Percentiles rank a stretch among this genome's conserved stretches.
phyloP scores from a whole-genome alignment of 1,284 basidiomycete genomes.

The Cryptococcus depauperatus region DNA sequence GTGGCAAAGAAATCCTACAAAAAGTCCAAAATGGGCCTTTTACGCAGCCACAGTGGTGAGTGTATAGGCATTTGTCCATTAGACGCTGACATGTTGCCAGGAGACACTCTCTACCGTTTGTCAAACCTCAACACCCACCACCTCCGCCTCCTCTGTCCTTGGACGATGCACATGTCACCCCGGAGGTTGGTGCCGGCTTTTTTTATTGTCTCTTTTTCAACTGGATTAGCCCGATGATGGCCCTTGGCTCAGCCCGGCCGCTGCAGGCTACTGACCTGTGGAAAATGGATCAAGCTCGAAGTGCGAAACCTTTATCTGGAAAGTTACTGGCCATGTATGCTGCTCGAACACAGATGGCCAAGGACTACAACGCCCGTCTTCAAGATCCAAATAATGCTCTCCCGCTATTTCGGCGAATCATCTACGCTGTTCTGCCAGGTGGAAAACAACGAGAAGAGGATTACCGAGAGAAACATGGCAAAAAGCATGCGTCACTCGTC shows the following conservation, averaged over 20 bases:
- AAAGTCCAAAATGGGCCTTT: constrained; percentile 36
- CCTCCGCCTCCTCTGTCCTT: constrained; percentile 51
- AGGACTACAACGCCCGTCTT: constrained; percentile 62
- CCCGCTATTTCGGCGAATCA: constrained; percentile 24
- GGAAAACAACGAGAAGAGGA: constrained; percentile 32
- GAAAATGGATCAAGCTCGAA: constrained; percentile 55
- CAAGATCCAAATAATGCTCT: constrained; percentile 35
- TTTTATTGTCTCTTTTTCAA: constrained; percentile 53
- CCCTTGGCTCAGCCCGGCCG: constrained; percentile 55
- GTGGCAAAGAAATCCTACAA: constrained; percentile 33
- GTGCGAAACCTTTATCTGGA: constrained; percentile 56
- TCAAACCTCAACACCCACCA: constrained; percentile 42
- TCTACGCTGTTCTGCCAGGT: constrained; percentile 25
- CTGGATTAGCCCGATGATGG: constrained; percentile 69
- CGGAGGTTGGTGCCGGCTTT: constrained; percentile 51
- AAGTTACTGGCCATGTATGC: constrained; percentile 61
- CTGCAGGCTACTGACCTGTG: constrained; percentile 78
- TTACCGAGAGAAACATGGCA: constrained; percentile 50
- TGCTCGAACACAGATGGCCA: constrained; percentile 54
- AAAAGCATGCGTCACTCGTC: constrained; percentile 59
- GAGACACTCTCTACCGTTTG: constrained; percentile 42
- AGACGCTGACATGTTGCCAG: constrained; percentile 19
- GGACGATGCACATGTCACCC: constrained; percentile 52
- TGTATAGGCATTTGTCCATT: constrained; percentile 5
- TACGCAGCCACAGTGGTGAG: constrained; percentile 38